phyloP scores from a whole-genome alignment of 139 green algal species.

The Micromonas pusilla region DNA sequence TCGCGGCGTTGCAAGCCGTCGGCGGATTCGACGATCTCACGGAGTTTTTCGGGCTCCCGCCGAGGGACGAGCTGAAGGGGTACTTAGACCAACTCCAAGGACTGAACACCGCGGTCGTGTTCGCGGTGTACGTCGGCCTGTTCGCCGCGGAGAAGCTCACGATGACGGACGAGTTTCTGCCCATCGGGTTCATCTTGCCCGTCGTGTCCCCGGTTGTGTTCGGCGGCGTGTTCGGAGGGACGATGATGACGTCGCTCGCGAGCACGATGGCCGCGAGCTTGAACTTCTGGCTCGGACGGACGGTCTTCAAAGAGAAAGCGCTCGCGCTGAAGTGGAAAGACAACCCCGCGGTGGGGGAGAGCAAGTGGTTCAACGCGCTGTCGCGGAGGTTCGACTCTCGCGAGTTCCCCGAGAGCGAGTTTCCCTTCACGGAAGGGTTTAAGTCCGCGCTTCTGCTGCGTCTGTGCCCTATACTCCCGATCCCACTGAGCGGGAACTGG shows the following conservation, averaged over 20 bases:
- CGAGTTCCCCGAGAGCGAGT: neutral
- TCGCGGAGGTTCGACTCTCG: conserved; percentile 2
- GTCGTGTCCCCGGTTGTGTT: conserved; percentile 18
- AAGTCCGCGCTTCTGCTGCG: conserved; percentile 18
- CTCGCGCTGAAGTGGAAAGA: conserved; percentile 11
- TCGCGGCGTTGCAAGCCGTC: conserved; percentile 14
- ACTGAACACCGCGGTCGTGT: neutral
- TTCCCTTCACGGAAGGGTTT: conserved; percentile 4
- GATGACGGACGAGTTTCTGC: conserved; percentile 27
- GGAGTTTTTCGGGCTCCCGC: conserved; percentile 17
- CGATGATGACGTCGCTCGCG: conserved; percentile 16
- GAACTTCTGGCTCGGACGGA: conserved; percentile 14
- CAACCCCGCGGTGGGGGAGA: neutral
- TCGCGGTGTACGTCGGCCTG: conserved; percentile 10
- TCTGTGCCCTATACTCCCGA: conserved; percentile 19
- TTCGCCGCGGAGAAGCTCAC: conserved; percentile 23
- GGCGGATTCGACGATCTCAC: conserved; percentile 18
- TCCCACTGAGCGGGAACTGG: conserved; percentile 23
- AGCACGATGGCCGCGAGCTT: conserved; percentile 17
- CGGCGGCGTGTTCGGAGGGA: conserved; percentile 5
- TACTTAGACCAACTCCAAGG: conserved; percentile 18
- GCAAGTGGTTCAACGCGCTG: conserved; percentile 17
- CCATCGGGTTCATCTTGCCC: conserved; percentile 20
- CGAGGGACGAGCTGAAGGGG: conserved; percentile 4
- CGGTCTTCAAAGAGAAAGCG: conserved; percentile 9